phyloP scores from a whole-genome alignment of 176 grass and related monocot species.

The Themeda triandra region DNA sequence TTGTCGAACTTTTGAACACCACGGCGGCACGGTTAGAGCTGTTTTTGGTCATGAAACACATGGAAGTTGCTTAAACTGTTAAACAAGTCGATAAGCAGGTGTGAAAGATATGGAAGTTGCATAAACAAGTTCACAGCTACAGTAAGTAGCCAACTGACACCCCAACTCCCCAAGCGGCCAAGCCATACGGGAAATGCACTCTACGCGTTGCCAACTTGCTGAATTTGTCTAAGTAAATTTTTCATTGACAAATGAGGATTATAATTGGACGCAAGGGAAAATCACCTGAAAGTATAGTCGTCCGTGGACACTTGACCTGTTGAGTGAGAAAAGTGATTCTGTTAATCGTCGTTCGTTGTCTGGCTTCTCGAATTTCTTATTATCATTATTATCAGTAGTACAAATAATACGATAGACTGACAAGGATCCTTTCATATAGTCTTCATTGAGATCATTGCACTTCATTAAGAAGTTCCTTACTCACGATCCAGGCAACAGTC shows the following conservation, averaged over 20 bases:
- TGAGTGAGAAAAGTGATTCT: neutral
- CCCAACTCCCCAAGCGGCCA: neutral
- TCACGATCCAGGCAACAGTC: neutral
- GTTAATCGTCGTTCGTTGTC: neutral
- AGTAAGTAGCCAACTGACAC: neutral
- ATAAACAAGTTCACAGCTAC: no score
- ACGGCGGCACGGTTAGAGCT: neutral
- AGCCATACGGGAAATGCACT: neutral
- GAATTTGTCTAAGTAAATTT: neutral
- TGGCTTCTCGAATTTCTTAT: neutral
- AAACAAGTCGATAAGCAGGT: no score
- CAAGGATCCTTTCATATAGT: neutral
- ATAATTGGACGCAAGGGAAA: neutral
- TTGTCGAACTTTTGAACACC: neutral
- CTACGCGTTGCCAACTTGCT: neutral
- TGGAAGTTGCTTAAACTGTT: neutral
- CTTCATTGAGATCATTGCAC: neutral
- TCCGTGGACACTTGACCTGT: neutral
- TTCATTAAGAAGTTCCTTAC: neutral
- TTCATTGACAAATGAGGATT: neutral
- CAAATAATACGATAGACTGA: neutral
- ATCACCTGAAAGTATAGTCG: neutral
- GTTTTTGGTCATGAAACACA: neutral
- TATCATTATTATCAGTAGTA: neutral
- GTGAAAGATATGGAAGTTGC: neutral